Evolutionary conservation across 2,329 filamentous ascomycete species (phyloP).

Genomic region (Phialemonium atrogriseum): DNA sequence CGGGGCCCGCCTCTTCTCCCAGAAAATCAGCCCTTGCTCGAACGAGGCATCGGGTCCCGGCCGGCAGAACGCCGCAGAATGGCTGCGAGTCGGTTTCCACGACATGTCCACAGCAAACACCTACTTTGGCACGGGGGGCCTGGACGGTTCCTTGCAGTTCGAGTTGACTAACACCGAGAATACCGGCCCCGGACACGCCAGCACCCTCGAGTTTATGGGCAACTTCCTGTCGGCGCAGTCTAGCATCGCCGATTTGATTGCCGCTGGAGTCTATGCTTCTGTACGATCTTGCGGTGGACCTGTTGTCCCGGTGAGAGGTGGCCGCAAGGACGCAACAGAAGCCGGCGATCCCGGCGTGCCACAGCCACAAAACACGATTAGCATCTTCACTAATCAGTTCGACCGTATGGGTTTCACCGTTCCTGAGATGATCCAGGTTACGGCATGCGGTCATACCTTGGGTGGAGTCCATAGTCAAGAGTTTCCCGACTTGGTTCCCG

Average conservation of each 20-base stretch:
- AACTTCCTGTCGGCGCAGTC: constrained; percentile 42
- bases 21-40: constrained; percentile 47
- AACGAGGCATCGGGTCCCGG: constrained; percentile 44
- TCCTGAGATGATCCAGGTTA: constrained; percentile 51
- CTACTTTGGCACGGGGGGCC: constrained; percentile 38
- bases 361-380: constrained; percentile 45
- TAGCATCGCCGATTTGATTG: constrained; percentile 49
- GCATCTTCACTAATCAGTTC: constrained; percentile 47
- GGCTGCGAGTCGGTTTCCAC: constrained; percentile 53
- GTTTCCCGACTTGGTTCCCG: constrained; percentile 43
- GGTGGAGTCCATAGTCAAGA: constrained; percentile 49
- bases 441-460: constrained; percentile 53
- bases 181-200: constrained; percentile 44
- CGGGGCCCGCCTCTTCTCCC: constrained; percentile 45
- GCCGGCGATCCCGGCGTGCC: constrained; percentile 43
- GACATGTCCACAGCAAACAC: constrained; percentile 50
- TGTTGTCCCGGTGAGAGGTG: constrained; percentile 41
- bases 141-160: constrained; percentile 53
- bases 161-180: constrained; percentile 49
- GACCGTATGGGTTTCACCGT: constrained; percentile 46
- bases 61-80: constrained; percentile 51
- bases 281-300: constrained; percentile 53
- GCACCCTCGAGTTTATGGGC: constrained; percentile 44
- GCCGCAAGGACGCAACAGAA: constrained; percentile 43
- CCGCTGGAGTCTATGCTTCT: constrained; percentile 48